These are phyloP conservation scores for Populus tremula DNA, from an alignment of 345 rosid species.

Conservation along the genomic window DNA sequence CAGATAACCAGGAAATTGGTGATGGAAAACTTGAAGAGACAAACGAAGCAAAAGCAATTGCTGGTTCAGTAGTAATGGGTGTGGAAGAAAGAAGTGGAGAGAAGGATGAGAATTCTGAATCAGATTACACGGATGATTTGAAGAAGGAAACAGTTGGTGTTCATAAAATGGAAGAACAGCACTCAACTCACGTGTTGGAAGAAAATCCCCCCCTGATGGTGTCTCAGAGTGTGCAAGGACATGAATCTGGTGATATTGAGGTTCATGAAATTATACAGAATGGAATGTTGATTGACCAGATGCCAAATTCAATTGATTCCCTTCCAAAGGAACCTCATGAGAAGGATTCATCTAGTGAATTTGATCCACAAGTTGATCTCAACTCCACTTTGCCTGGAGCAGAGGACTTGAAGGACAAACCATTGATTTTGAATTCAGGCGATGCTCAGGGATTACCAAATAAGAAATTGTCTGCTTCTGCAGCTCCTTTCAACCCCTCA, in stretches of 20 bases:
- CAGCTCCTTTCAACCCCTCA: slow-evolving; percentile 90
- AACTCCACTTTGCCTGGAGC: slow-evolving; percentile 23
- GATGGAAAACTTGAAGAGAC: slow-evolving; percentile 31
- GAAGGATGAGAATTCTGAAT: slow-evolving; percentile 33
- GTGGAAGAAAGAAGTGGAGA: slow-evolving; percentile 31
- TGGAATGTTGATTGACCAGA: slow-evolving; percentile 30
- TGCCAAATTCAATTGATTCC: slow-evolving; percentile 43
- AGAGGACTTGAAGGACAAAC: slow-evolving; percentile 66
- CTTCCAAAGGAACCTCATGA: slow-evolving; percentile 33
- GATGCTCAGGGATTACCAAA: slow-evolving; percentile 50
- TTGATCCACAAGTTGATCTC: slow-evolving; percentile 33
- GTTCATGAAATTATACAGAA: slow-evolving; percentile 39
- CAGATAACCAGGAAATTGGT: slow-evolving; percentile 40
- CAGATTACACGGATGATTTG: slow-evolving; percentile 16
- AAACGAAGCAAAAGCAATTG: slow-evolving; percentile 36
- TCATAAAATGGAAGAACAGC: slow-evolving; percentile 41
- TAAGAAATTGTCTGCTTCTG: slow-evolving; percentile 92
- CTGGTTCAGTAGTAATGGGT: slow-evolving; percentile 27
- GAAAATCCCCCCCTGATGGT: slow-evolving; percentile 29
- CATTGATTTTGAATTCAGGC: slow-evolving; percentile 36
- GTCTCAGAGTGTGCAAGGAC: slow-evolving; percentile 26
- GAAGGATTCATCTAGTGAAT: slow-evolving; percentile 30
- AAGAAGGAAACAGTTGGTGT: slow-evolving; percentile 29
- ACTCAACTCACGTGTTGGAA: slow-evolving; percentile 39
- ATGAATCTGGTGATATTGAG: slow-evolving; percentile 34